These are phyloP conservation scores for Cairneyella variabilis DNA, from an alignment of 495 filamentous ascomycete genomes.

Conservation along the genomic window DNA sequence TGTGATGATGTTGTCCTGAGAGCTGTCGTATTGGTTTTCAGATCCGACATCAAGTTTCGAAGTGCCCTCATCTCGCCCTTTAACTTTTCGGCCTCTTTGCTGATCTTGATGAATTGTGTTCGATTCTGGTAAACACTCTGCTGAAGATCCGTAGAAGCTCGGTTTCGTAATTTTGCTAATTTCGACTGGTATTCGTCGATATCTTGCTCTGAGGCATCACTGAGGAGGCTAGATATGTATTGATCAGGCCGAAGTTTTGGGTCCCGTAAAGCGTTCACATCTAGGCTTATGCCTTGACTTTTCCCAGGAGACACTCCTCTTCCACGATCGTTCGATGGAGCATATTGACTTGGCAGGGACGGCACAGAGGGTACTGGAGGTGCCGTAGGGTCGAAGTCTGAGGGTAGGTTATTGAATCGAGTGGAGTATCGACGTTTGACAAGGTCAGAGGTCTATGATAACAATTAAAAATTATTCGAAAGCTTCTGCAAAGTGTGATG, in stretches of 20 bases:
- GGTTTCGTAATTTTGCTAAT: constrained; percentile 73
- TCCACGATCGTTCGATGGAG: constrained; percentile 13
- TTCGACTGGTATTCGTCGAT: constrained; percentile 77
- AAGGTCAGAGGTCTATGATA: constrained; percentile 71
- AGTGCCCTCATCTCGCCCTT: constrained; percentile 94
- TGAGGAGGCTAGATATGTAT: constrained; percentile 71
- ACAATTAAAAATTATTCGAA: background rate
- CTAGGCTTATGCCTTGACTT: constrained; percentile 44
- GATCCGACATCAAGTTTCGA: constrained; percentile 80
- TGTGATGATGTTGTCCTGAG: constrained; percentile 63
- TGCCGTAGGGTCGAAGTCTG: constrained; percentile 59
- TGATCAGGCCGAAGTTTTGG: constrained; percentile 70
- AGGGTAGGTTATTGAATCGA: constrained; percentile 72
- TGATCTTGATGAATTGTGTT: constrained; percentile 98
- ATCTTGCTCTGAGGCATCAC: constrained; percentile 91
- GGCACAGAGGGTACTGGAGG: constrained; percentile 67
- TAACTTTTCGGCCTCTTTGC: constrained; percentile 96
- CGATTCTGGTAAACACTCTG: constrained; percentile 97
- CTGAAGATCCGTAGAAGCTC: constrained; percentile 85
- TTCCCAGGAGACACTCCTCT: constrained; percentile 22
- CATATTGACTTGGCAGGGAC: constrained; percentile 38
- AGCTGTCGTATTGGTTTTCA: constrained; percentile 68
- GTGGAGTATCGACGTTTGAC: constrained; percentile 94
- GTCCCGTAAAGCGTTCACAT: constrained; percentile 72
- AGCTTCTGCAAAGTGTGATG: background rate